Conservation (phyloP, 805 yeast genomes). For the Cyberlindnera misumaiensis region DNA sequence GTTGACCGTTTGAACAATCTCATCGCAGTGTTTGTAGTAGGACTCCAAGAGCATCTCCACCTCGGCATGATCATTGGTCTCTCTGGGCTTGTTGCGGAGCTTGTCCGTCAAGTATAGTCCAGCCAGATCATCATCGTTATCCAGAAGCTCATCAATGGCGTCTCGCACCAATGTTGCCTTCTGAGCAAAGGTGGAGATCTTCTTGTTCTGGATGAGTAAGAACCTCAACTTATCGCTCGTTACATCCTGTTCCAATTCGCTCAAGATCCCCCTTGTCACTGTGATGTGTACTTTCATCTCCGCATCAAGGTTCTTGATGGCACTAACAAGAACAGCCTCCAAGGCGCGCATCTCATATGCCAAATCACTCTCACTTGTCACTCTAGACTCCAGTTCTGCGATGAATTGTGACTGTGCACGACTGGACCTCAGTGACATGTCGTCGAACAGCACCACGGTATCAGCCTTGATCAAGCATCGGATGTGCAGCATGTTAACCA, state of each 20-base stretch:
- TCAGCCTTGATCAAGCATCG: slow-evolving; percentile 72
- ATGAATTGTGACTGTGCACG: slow-evolving; percentile 68
- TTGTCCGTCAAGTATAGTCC: slow-evolving; percentile 73
- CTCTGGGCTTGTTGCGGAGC: slow-evolving; percentile 36
- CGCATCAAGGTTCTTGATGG: slow-evolving; percentile 67
- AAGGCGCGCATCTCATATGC: slow-evolving; percentile 90
- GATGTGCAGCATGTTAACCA: slow-evolving; percentile 70
- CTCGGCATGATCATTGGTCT: slow-evolving; percentile 69
- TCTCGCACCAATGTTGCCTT: slow-evolving; percentile 79
- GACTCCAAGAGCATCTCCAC: slow-evolving; percentile 87
- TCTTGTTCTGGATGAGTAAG: slow-evolving; percentile 77
- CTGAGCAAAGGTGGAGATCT: slow-evolving; percentile 74
- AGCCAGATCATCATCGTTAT: slow-evolving; percentile 81
- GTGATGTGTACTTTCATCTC: slow-evolving; percentile 84
- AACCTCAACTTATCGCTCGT: slow-evolving; percentile 75
- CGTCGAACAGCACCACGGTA: slow-evolving; percentile 69
- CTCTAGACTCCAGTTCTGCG: slow-evolving; percentile 69
- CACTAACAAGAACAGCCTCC: slow-evolving; percentile 80
- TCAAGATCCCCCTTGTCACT: slow-evolving; percentile 63
- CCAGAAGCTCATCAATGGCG: slow-evolving; percentile 76
- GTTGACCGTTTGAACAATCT: slow-evolving; percentile 85
- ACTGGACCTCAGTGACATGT: slow-evolving; percentile 52
- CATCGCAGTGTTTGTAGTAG: slow-evolving; percentile 86
- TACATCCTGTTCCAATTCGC: slow-evolving; percentile 74
- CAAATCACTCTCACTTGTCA: slow-evolving; percentile 42